Evolutionary conservation across 164 flowering plant species (phyloP), one percentile per base, ranked within the genome.

Genomic region (Nelumbo lutea): DNA sequence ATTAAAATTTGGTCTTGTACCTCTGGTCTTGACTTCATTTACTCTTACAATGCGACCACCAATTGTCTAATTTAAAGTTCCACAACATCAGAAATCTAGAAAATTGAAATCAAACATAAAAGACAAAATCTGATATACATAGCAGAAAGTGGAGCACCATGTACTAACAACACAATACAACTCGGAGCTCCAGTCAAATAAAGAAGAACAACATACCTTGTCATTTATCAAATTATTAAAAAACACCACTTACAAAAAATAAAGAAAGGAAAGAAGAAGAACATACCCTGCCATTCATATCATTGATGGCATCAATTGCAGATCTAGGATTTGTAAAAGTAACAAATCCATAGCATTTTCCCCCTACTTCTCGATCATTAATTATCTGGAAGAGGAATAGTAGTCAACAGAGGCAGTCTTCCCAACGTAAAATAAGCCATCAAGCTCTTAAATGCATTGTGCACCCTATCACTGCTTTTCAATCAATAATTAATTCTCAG

Each of bases 331-430:
- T 89, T 59, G 80, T 82, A 66, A 88, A 95, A 62, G 98, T 95
- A 61, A 95, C 93, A 82, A 95, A 95, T 7, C 89, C 93, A 80
- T 89, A 92, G 82, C 97, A 90, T 77, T 88, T 95, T 44, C 97
- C 98, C 44, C 96, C 90, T 68, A 83, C 69, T 3, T 75, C 76
- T 9, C 79, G 94, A 70, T 87, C 98, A 82, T 88, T 90, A 38
- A 87, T 79, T 72, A 95, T 86, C 98, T 95, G 84, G 68, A 77
- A 0, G 10, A 2, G 46, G 59, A 69, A 13, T 11, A n/a, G 43
- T n/a, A 42, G 15, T 39, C 6, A 27, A 56, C 27, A 1, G 40
- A 27, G 43, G 48, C 40, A 51, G 11, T 51, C 13, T 51, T 10
- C 27, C 55, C 13, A 51, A 51, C 14, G 57, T 1, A 53, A 53